Evolutionary conservation across 176 grass and related monocot genomes (phyloP), one percentile per base, ranked within the genome.

Genomic region (Secale cereale): DNA sequence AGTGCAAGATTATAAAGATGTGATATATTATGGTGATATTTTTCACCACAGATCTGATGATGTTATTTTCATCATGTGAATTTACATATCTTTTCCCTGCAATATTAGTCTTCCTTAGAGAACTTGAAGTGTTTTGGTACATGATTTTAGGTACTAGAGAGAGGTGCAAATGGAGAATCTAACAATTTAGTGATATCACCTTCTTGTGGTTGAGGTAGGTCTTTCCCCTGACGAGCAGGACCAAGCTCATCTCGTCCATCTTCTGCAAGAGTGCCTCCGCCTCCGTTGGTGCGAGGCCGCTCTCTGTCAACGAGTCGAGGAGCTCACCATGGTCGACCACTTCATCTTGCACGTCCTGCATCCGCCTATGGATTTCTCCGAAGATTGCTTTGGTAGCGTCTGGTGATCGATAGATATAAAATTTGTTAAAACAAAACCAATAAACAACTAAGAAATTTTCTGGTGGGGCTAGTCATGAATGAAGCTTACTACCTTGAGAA

Each of bases 181-280:
- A 41, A 25, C 5, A 7, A 13, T 70, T 40, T 39, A 7, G 10
- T 23, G 12, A 41, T 41, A n/a, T 23, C 28, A 92, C 92, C 87
- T 92, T 94, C 74, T 94, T 75, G 3, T 90, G 90, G 75, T 90
- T 88, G 33, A 94, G 85, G 73, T 92, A 92, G 11, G 90, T 90
- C 85, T 90, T 94, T 64, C 88, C 93, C 10, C 90, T 32, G 61
- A 94, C 86, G 15, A 94, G 83, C 40, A 94, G 82, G n/a, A 90
- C 65, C 79, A 94, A 70, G 74, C 90, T 88, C 68, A 86, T 86
- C 2, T 86, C 82, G 16, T 94, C 90, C 82, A 88, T 33, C 39
- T 69, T 64, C 26, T 20, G 85, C 33, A 65, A 63, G 63, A 91
- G 87, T 77, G 46, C 70, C 54, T 75, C 81, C 33, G 89, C 89